Evolutionary conservation across 306 rosid genomes (phyloP), one percentile per base, ranked within the genome.

Genomic region (Mimosa pudica): DNA sequence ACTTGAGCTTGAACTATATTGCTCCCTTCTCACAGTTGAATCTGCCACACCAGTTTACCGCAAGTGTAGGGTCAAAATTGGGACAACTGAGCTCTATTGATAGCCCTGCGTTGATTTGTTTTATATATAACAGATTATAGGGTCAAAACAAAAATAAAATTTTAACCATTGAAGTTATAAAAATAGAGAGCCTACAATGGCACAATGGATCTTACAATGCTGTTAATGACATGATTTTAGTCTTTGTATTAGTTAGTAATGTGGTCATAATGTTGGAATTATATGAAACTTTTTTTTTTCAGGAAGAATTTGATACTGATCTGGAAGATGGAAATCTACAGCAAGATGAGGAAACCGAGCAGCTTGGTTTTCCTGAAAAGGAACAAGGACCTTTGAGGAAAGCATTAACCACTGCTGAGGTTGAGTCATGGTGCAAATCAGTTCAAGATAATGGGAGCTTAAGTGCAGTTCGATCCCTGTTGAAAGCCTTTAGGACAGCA

Each of bases 401-500:
- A 77, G 86, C 88, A 82, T 86, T 95, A 80, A 93, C 96, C 46
- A 78, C 85, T 32, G 84, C 89, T 74, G 88, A 90, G 96, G 92
- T 95, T 82, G 98, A 93, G 80, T 84, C 85, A 18, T 93, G 98
- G 98, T 87, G 91, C 82, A 85, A 87, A 51, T 81, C 90, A 0
- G 69, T 91, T 57, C 78, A 52, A 71, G 94, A 93, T 84, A 87
- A 82, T 71, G 90, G 86, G 71, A 93, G 89, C 74, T 30, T 95
- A 80, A 83, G 82, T 38, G 89, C 96, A 6, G 70, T 89, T 46
- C 97, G 91, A 82, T 90, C 94, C 24, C 77, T 95, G 58, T 80
- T 91, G 91, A 90, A 77, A 82, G 98, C 97, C 77, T 92, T 92
- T 62, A 85, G 90, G 87, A 88, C 90, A 38, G 98, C 99, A 55